These are phyloP conservation scores for Baudoinia panamericana DNA, from an alignment of 495 filamentous ascomycete genomes.

Conservation along the genomic window DNA sequence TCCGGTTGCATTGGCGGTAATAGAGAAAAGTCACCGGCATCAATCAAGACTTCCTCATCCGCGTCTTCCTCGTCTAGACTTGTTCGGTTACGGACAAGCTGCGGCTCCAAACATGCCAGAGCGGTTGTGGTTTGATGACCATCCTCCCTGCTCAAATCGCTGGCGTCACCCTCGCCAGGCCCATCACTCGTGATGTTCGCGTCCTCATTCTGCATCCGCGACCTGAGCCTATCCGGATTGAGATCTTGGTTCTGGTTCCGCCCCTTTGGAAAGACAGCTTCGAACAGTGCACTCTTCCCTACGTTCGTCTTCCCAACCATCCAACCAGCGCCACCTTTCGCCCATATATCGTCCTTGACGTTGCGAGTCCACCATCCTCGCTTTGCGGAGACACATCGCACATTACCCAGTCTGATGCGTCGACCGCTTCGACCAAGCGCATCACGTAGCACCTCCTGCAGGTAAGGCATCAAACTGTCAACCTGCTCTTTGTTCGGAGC, in stretches of 20 bases:
- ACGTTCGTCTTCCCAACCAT: slow-evolving; percentile 97
- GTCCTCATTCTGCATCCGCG: neutral
- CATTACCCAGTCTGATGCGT: slow-evolving; percentile 63
- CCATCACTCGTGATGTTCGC: neutral
- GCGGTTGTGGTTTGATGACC: slow-evolving; percentile 11
- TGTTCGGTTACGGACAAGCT: too few species aligned
- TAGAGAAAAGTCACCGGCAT: slow-evolving; percentile 31
- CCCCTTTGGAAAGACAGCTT: slow-evolving; percentile 74
- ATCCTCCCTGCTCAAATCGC: neutral
- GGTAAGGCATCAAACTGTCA: slow-evolving; percentile 67
- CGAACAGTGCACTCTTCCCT: slow-evolving; percentile 85
- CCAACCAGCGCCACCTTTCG: slow-evolving; percentile 79
- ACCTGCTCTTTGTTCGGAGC: slow-evolving; percentile 69
- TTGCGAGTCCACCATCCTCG: slow-evolving; percentile 77
- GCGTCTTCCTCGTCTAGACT: slow-evolving; percentile 1
- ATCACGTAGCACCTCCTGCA: slow-evolving; percentile 58
- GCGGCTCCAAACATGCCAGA: neutral
- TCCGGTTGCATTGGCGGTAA: slow-evolving; percentile 66
- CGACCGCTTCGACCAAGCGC: slow-evolving; percentile 48
- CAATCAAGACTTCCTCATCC: slow-evolving; percentile 6
- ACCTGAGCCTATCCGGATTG: neutral
- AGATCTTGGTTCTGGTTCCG: slow-evolving; percentile 34
- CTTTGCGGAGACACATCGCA: slow-evolving; percentile 71
- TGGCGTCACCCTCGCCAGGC: neutral
- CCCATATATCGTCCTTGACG: slow-evolving; percentile 69